A percentile compares a stretch with the other conserved stretches of the same genome.
Evolutionary conservation across 768 basidiomycete genomes (phyloP).

Genomic region (Russula vinacea): DNA sequence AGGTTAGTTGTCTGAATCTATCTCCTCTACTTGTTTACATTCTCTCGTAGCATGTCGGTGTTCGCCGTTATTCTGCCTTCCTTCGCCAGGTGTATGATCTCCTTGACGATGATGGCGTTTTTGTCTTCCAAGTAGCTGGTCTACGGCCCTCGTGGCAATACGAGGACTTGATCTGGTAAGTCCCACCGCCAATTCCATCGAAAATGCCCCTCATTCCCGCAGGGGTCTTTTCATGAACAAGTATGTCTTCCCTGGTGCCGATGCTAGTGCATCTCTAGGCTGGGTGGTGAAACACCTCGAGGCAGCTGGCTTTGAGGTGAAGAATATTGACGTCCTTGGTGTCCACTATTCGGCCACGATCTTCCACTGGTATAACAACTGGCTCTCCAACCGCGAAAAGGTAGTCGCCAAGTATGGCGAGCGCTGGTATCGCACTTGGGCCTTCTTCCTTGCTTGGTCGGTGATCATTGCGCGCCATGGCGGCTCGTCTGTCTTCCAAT

Average conservation of each 20-base stretch:
- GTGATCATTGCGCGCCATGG: conserved; percentile 88
- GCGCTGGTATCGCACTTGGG: conserved; percentile 92
- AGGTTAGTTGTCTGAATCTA: conserved; percentile 47
- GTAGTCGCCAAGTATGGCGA: conserved; percentile 89
- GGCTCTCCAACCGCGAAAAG: conserved; percentile 90
- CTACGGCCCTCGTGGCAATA: conserved; percentile 96
- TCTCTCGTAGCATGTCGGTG: conserved; percentile 78
- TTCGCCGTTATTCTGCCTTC: conserved; percentile 88
- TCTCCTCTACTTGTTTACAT: conserved; percentile 8
- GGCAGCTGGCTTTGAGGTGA: conserved; percentile 91
- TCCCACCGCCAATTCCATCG: conserved; percentile 5
- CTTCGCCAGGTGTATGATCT: conserved; percentile 89
- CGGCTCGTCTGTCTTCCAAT: conserved; percentile 89
- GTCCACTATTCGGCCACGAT: conserved; percentile 95
- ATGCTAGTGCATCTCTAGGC: conserved; percentile 91
- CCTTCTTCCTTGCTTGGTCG: conserved; percentile 93
- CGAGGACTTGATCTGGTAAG: conserved; percentile 92
- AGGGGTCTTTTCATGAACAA: conserved; percentile 98
- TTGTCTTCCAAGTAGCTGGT: conserved; percentile 97
- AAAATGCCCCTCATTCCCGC: neutral
- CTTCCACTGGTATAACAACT: conserved; percentile 95
- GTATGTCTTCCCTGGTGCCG: conserved; percentile 98
- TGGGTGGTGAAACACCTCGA: conserved; percentile 92
- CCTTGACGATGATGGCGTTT: conserved; percentile 89
- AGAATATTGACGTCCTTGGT: conserved; percentile 93